Evolutionary conservation across 2,329 filamentous ascomycete species (phyloP).

Genomic region (Juglanconis juglandina): DNA sequence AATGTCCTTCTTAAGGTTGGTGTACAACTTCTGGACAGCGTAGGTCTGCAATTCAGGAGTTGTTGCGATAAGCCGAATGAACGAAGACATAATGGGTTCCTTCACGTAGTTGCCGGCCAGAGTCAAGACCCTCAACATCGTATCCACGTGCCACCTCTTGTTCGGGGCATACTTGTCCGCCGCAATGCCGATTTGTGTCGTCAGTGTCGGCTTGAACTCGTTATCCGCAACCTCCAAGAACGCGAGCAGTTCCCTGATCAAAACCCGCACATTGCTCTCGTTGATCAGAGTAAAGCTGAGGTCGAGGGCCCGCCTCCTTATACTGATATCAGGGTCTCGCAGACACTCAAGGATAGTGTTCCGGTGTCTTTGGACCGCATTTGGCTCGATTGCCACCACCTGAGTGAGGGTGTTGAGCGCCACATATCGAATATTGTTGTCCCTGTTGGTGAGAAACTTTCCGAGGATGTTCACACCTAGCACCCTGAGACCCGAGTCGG

Average conservation of each 20-base stretch:
- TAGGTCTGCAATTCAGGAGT: slow-evolving; percentile 94
- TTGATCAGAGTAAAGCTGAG: slow-evolving; percentile 98
- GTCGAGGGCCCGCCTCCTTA: slow-evolving; percentile 89
- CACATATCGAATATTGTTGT: slow-evolving; percentile 99
- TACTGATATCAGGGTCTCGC: slow-evolving; percentile 96
- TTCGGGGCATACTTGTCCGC: slow-evolving; percentile 94
- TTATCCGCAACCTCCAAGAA: slow-evolving; percentile 97
- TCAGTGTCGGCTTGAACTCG: slow-evolving; percentile 98
- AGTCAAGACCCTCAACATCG: slow-evolving; percentile 90
- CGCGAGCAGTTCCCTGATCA: slow-evolving; percentile 88
- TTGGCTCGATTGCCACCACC: slow-evolving; percentile 95
- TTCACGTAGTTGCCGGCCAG: slow-evolving; percentile 96
- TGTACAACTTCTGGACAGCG: slow-evolving; percentile 90
- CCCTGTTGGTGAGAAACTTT: slow-evolving; percentile 96
- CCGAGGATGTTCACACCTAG: slow-evolving; percentile 97
- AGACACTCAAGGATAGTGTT: slow-evolving; percentile 97
- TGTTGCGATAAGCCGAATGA: slow-evolving; percentile 91
- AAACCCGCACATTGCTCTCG: slow-evolving; percentile 87
- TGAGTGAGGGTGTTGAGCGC: slow-evolving; percentile 96
- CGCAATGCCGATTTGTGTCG: slow-evolving; percentile 93
- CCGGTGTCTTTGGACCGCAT: slow-evolving; percentile 92
- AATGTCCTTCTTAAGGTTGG: slow-evolving; percentile 89
- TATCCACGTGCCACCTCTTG: slow-evolving; percentile 98
- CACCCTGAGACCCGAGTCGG: slow-evolving; percentile 89
- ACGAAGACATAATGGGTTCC: slow-evolving; percentile 94